phyloP scores from a whole-genome alignment of 345 rosid genomes.

The Cochlearia excelsa region DNA sequence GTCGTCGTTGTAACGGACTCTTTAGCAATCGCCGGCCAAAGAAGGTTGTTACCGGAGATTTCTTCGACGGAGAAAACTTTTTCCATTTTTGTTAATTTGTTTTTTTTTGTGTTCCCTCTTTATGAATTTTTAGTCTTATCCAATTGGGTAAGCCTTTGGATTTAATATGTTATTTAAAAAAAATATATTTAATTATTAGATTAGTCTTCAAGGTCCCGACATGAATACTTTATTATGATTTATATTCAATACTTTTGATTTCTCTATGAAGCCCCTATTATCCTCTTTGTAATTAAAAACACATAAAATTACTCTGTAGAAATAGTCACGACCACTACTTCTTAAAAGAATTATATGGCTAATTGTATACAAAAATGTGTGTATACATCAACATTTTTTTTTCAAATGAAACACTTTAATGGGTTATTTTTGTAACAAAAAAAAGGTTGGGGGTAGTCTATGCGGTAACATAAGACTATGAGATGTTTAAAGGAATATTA shows the following conservation, averaged over 20 bases:
- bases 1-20: slow-evolving; percentile 13
- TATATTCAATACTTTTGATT: background rate
- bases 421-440: too few species aligned
- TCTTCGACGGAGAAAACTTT: slow-evolving; percentile 58
- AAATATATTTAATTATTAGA: slow-evolving; percentile 2
- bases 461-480: background rate
- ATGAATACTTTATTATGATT: slow-evolving; percentile 9
- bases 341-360: background rate
- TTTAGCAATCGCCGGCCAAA: slow-evolving; percentile 37
- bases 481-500: slow-evolving; percentile 9
- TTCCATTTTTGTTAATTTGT: slow-evolving; percentile 40
- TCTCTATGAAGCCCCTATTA: background rate
- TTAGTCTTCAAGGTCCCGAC: background rate
- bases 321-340: background rate
- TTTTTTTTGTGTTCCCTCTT: background rate
- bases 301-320: too few species aligned
- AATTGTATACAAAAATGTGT: background rate
- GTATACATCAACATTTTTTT: background rate
- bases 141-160: slow-evolving; percentile 25
- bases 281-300: background rate
- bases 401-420: too few species aligned
- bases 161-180: background rate
- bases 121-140: slow-evolving; percentile 25
- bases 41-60: slow-evolving; percentile 51
- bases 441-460: background rate